A percentile compares a stretch with the other conserved stretches of the same genome.
phyloP scores from a whole-genome alignment of 371 early-diverging fungal species.

The Pancytospora philotis region DNA sequence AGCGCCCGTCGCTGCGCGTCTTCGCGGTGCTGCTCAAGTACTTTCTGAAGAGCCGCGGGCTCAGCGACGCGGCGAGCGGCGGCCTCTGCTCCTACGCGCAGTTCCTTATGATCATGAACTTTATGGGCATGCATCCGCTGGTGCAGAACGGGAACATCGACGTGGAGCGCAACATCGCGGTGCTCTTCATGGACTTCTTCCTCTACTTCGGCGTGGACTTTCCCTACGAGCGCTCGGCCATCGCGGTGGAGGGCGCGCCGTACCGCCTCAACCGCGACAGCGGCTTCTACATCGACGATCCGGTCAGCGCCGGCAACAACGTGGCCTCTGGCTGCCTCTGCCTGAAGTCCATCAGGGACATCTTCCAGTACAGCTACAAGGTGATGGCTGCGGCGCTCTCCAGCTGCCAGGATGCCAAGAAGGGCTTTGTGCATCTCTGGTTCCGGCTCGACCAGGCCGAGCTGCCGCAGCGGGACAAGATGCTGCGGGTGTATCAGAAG shows the following conservation, averaged over 20 bases:
- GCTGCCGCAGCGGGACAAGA: background rate
- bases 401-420: background rate
- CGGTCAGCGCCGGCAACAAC: constrained; percentile 32
- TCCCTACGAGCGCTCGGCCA: constrained; percentile 20
- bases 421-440: constrained; percentile 10
- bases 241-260: constrained; percentile 8
- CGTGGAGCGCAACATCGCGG: constrained; percentile 69
- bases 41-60: constrained; percentile 64
- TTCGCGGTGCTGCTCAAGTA: constrained; percentile 71
- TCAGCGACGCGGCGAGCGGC: constrained; percentile 79
- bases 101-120: constrained; percentile 69
- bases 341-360: constrained; percentile 16
- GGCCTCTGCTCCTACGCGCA: constrained; percentile 83
- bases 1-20: constrained; percentile 62
- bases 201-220: constrained; percentile 70
- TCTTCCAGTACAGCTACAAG: constrained; percentile 39
- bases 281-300: constrained; percentile 46
- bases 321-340: constrained; percentile 38
- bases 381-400: constrained; percentile 32
- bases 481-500: too few relatives aligned
- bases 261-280: constrained; percentile 23
- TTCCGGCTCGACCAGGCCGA: constrained; percentile 9
- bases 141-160: constrained; percentile 64
- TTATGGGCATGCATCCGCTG: constrained; percentile 70
- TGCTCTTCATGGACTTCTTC: constrained; percentile 78